These are phyloP conservation scores for Gastrodia elata DNA, from an alignment of 106 monocot genomes.

Conservation along the genomic window DNA sequence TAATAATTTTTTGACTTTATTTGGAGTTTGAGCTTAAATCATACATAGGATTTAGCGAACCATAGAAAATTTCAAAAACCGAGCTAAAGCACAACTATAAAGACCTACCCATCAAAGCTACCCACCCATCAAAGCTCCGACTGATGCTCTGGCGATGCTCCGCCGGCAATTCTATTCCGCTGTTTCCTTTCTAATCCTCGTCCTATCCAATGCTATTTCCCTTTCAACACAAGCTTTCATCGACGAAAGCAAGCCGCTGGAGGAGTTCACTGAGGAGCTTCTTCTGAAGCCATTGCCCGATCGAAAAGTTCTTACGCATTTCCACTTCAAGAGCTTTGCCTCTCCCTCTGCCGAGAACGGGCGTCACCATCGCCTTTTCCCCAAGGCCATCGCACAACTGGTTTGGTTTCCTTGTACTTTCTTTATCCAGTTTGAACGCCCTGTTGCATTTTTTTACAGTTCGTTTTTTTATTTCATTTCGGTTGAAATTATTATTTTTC, in stretches of 20 bases:
- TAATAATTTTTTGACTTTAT: no score
- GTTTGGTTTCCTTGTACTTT: slow-evolving; percentile 15
- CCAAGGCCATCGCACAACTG: slow-evolving; percentile 89
- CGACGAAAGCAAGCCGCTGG: slow-evolving; percentile 12
- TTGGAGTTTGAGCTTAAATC: no score
- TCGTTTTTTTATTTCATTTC: not conserved
- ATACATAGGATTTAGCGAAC: no score
- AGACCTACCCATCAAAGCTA: no score
- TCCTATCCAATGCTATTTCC: slow-evolving; percentile 1
- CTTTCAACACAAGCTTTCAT: slow-evolving; percentile 3
- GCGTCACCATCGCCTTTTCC: slow-evolving; percentile 81
- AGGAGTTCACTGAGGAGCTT: slow-evolving; percentile 88
- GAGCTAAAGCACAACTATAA: no score
- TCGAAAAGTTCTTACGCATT: slow-evolving; percentile 70
- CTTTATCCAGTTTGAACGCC: not conserved
- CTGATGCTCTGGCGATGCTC: slow-evolving; percentile 6
- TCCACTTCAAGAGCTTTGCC: slow-evolving; percentile 66
- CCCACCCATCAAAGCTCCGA: not conserved
- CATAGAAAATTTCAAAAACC: no score
- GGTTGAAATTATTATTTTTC: not conserved
- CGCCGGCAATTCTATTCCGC: not conserved
- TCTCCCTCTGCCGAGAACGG: slow-evolving; percentile 47
- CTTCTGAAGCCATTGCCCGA: slow-evolving; percentile 80
- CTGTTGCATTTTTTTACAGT: not conserved
- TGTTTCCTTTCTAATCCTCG: slow-evolving; percentile 13